Percentiles rank a stretch among this genome's conserved stretches.
These are phyloP conservation scores for Neonectria neomacrospora DNA, from an alignment of 2,329 filamentous ascomycete species.

Conservation along the genomic window DNA sequence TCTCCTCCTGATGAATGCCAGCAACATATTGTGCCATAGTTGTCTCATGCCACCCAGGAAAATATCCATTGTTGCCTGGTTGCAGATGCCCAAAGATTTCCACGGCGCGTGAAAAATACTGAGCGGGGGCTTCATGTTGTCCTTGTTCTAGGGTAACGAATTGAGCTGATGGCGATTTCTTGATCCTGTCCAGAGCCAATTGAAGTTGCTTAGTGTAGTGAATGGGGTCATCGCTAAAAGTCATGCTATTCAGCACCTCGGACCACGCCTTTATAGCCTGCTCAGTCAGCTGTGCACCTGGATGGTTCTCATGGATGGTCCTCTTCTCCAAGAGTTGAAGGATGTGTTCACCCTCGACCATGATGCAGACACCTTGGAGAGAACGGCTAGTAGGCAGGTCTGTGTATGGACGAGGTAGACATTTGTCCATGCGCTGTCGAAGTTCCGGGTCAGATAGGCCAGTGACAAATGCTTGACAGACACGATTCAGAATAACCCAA, in stretches of 20 bases:
- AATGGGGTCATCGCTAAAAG: constrained; percentile 59
- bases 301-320: constrained; percentile 34
- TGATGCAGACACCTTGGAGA: constrained; percentile 63
- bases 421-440: constrained; percentile 56
- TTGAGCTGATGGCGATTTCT: constrained; percentile 63
- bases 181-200: constrained; percentile 59
- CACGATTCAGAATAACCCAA: constrained; percentile 60
- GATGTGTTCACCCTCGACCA: constrained; percentile 67
- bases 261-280: constrained; percentile 59
- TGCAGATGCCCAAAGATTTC: constrained; percentile 38
- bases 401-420: constrained; percentile 59
- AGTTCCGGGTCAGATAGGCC: constrained; percentile 63
- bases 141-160: constrained; percentile 65
- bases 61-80: constrained; percentile 16
- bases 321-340: constrained; percentile 53
- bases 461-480: constrained; percentile 64
- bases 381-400: constrained; percentile 55
- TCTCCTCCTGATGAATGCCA: constrained; percentile 61
- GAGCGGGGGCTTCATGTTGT: constrained; percentile 60
- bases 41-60: constrained; percentile 21
- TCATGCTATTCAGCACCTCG: constrained; percentile 52
- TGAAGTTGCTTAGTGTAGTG: constrained; percentile 65
- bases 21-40: constrained; percentile 60
- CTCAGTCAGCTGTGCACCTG: constrained; percentile 41
- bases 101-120: constrained; percentile 60